Conservation (phyloP, 306 rosid species). For the Dryas octopetala region DNA sequence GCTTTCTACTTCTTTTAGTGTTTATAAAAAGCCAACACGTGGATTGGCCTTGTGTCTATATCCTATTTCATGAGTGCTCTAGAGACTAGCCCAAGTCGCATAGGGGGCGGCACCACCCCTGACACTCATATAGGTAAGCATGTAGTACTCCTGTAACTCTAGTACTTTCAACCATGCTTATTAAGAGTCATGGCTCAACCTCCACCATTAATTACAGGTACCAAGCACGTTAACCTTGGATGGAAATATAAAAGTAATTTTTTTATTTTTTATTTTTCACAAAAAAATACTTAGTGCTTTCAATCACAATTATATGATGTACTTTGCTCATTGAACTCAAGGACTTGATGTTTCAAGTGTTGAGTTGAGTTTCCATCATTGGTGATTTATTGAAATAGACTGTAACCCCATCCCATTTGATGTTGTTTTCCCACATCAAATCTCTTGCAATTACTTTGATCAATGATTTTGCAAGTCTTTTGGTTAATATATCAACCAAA, state of each 20-base stretch:
- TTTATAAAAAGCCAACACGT: too few species aligned
- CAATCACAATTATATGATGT: constrained; percentile 2
- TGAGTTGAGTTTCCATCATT: constrained; percentile 6
- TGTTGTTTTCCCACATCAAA: not conserved
- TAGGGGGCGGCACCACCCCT: too few species aligned
- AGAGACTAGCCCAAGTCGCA: too few species aligned
- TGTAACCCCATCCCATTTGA: not conserved
- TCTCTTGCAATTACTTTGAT: not conserved
- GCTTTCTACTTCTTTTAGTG: too few species aligned
- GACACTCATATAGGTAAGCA: too few species aligned
- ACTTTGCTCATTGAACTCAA: constrained; percentile 9
- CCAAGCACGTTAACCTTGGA: constrained; percentile 1
- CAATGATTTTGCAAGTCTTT: too few species aligned
- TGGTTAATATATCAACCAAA: too few species aligned
- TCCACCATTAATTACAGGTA: not conserved
- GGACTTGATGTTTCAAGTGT: not conserved
- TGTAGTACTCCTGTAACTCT: not conserved
- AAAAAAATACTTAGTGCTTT: not conserved
- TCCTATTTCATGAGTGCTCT: too few species aligned
- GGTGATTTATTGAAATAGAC: not conserved
- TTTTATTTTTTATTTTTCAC: too few species aligned
- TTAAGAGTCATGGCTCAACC: not conserved
- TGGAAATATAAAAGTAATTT: too few species aligned
- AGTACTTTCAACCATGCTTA: not conserved
- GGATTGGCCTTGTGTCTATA: too few species aligned